Conservation (phyloP, 768 basidiomycete genomes). For the Rhodotorula toruloides region DNA sequence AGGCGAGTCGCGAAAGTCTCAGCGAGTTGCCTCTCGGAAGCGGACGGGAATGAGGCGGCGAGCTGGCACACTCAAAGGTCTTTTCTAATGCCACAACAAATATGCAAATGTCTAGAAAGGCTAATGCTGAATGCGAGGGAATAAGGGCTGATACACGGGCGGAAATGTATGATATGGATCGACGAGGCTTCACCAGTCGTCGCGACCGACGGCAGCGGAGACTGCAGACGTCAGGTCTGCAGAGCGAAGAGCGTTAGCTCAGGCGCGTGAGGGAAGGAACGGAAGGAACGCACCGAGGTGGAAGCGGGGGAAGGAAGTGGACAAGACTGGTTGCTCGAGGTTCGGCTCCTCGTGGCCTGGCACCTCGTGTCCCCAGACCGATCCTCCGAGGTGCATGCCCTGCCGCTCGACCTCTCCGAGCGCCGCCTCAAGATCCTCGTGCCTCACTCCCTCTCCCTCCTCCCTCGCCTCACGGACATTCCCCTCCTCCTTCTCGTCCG, state of each 20-base stretch:
- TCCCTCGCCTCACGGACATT: not conserved
- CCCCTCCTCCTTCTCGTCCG: not conserved
- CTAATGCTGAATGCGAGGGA: too few species aligned
- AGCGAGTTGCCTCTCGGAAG: too few species aligned
- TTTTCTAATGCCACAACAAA: too few species aligned
- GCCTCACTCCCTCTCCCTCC: not conserved
- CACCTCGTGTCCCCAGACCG: constrained; percentile 15
- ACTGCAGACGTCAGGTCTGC: constrained; percentile 56
- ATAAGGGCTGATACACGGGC: too few species aligned
- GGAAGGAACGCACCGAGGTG: constrained; percentile 54
- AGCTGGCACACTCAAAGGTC: too few species aligned
- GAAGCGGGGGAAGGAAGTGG: constrained; percentile 53
- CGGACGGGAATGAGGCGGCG: too few species aligned
- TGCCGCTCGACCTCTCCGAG: not conserved
- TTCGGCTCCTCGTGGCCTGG: constrained; percentile 10
- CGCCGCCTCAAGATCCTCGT: constrained; percentile 23
- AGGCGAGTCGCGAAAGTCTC: too few species aligned
- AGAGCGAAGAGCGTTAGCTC: not conserved
- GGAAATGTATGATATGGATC: too few species aligned
- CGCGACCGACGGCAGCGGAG: constrained; percentile 52
- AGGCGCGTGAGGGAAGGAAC: not conserved
- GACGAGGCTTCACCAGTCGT: constrained; percentile 15
- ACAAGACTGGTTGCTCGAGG: constrained; percentile 25
- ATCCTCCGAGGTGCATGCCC: constrained; percentile 11
- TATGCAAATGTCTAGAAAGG: too few species aligned